phyloP scores from a whole-genome alignment of 805 yeast genomes.

The Jamesozyma gamospora region DNA sequence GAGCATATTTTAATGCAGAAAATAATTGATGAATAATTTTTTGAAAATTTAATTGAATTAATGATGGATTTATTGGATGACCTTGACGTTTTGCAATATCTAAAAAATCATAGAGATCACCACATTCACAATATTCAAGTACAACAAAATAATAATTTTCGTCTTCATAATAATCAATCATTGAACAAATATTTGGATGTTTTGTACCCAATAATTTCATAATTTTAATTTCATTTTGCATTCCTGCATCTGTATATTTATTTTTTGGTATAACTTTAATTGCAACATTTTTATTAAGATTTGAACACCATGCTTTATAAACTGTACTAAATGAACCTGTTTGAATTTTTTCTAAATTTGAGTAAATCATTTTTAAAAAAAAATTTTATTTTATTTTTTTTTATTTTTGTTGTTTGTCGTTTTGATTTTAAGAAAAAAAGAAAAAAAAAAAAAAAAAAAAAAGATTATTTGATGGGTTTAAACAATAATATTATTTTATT shows the following conservation, averaged over 20 bases:
- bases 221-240: conserved; percentile 24
- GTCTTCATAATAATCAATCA: conserved; percentile 50
- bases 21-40: conserved; percentile 40
- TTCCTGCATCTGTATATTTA: conserved; percentile 7
- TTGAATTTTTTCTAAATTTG: conserved; percentile 17
- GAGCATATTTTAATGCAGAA: conserved; percentile 45
- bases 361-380: conserved; percentile 5
- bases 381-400: too few relatives aligned
- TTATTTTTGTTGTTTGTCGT: too few relatives aligned
- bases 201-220: conserved; percentile 32
- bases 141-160: conserved; percentile 43
- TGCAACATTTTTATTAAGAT: conserved; percentile 19
- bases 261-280: conserved; percentile 22
- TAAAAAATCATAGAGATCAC: conserved; percentile 54
- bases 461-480: too few relatives aligned
- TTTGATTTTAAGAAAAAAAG: too few relatives aligned
- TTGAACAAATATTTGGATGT: conserved; percentile 47
- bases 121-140: conserved; percentile 55
- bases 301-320: conserved; percentile 21
- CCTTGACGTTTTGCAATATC: conserved; percentile 14
- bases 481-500: too few relatives aligned
- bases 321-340: conserved; percentile 28
- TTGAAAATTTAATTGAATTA: conserved; percentile 23
- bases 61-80: conserved; percentile 6
- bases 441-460: too few relatives aligned